phyloP scores from a whole-genome alignment of 306 rosid species.

The Quillaja saponaria region DNA sequence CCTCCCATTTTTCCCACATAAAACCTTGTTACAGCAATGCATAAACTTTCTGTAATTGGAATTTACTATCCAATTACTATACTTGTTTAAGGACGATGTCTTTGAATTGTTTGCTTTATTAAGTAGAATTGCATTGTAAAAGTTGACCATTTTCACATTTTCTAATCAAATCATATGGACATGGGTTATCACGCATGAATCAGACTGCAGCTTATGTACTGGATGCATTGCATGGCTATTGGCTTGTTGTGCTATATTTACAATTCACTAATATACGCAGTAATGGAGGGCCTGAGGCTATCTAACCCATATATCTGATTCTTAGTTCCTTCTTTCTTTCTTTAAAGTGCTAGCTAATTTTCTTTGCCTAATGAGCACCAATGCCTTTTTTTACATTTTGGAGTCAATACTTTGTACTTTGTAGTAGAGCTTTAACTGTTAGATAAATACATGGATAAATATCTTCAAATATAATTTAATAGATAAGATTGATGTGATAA shows the following conservation, averaged over 20 bases:
- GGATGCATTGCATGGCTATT: slow-evolving; percentile 13
- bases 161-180: neutral
- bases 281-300: slow-evolving; percentile 10
- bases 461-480: neutral
- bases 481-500: slow-evolving; percentile 62
- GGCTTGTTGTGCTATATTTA: neutral
- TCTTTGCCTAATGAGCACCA: slow-evolving; percentile 18
- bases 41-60: neutral
- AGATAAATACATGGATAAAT: slow-evolving; percentile 3
- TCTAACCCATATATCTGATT: slow-evolving; percentile 4
- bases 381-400: neutral
- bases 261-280: neutral
- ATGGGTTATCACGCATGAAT: slow-evolving; percentile 12
- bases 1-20: neutral
- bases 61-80: neutral
- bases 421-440: neutral
- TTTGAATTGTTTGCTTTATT: neutral
- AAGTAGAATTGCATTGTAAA: neutral
- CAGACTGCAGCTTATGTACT: too few relatives aligned
- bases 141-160: slow-evolving; percentile 2
- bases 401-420: neutral
- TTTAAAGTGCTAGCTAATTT: slow-evolving; percentile 1
- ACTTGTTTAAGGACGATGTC: neutral
- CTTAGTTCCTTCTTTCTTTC: neutral
- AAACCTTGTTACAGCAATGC: too few relatives aligned